A percentile compares a stretch with the other conserved stretches of the same genome.
Evolutionary conservation across 768 basidiomycete genomes (phyloP).

Genomic region (Boletus vermiculosoides): DNA sequence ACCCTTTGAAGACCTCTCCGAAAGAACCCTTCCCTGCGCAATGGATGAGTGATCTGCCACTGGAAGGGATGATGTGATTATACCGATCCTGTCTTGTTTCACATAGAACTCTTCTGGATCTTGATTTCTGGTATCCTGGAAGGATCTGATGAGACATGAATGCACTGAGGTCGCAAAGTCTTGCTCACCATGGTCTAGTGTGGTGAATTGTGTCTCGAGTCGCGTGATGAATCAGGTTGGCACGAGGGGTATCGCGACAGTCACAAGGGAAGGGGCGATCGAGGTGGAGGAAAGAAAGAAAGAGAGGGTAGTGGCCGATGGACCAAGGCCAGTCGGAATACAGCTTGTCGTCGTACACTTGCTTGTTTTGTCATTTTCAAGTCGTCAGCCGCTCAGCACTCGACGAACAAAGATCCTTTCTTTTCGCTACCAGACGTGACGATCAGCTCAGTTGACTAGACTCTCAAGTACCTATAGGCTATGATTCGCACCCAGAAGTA

Average conservation of each 20-base stretch:
- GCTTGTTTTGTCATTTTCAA: constrained; percentile 33
- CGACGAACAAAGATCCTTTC: constrained; percentile 1
- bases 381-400: constrained; percentile 24
- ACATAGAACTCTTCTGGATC: constrained; percentile 98
- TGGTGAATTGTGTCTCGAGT: constrained; percentile 2
- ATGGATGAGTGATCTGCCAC: constrained; percentile 19
- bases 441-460: neutral
- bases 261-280: neutral
- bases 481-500: neutral
- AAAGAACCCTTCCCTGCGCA: constrained; percentile 92
- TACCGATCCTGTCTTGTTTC: constrained; percentile 96
- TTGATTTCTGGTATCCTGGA: constrained; percentile 64
- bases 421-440: neutral
- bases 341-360: constrained; percentile 12
- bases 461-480: neutral
- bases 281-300: constrained; percentile 7
- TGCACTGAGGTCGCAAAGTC: neutral
- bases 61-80: constrained; percentile 20
- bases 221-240: constrained; percentile 16
- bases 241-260: constrained; percentile 5
- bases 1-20: constrained; percentile 99
- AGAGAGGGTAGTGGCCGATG: constrained; percentile 6
- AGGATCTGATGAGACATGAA: constrained; percentile 8
- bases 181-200: constrained; percentile 21
- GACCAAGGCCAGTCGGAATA: constrained; percentile 7